Evolutionary conservation across 345 rosid species (phyloP).

Genomic region (Camelina sativa): DNA sequence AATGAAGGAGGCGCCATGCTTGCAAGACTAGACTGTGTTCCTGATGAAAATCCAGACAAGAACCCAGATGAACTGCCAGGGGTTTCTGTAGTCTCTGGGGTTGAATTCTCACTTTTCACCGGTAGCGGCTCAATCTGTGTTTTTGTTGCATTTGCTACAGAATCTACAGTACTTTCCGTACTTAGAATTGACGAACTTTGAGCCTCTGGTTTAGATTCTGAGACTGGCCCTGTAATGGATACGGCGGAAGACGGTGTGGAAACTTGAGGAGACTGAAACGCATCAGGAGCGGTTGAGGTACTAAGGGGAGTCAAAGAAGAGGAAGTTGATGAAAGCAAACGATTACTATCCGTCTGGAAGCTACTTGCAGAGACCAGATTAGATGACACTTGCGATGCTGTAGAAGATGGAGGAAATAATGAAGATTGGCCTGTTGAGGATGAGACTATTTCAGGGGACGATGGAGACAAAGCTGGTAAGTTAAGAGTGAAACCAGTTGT

Average conservation of each 20-base stretch:
- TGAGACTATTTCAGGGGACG: conserved; percentile 47
- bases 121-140: conserved; percentile 44
- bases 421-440: conserved; percentile 43
- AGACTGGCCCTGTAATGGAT: conserved; percentile 41
- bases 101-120: conserved; percentile 46
- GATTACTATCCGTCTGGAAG: conserved; percentile 46
- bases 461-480: conserved; percentile 47
- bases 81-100: conserved; percentile 48
- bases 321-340: conserved; percentile 40
- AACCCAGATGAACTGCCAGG: conserved; percentile 48
- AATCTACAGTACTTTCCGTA: conserved; percentile 42
- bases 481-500: conserved; percentile 40
- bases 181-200: conserved; percentile 43
- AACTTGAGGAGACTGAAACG: conserved; percentile 48
- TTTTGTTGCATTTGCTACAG: conserved; percentile 41
- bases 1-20: conserved; percentile 47
- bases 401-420: conserved; percentile 44
- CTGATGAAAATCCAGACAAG: conserved; percentile 48
- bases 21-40: conserved; percentile 46
- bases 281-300: conserved; percentile 44
- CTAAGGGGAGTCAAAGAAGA: conserved; percentile 39
- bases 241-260: conserved; percentile 33
- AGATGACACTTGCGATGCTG: conserved; percentile 46
- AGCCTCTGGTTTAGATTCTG: conserved; percentile 49
- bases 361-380: conserved; percentile 38